These are phyloP conservation scores for Oemleria cerasiformis DNA, from an alignment of 306 rosid species.

Conservation along the genomic window DNA sequence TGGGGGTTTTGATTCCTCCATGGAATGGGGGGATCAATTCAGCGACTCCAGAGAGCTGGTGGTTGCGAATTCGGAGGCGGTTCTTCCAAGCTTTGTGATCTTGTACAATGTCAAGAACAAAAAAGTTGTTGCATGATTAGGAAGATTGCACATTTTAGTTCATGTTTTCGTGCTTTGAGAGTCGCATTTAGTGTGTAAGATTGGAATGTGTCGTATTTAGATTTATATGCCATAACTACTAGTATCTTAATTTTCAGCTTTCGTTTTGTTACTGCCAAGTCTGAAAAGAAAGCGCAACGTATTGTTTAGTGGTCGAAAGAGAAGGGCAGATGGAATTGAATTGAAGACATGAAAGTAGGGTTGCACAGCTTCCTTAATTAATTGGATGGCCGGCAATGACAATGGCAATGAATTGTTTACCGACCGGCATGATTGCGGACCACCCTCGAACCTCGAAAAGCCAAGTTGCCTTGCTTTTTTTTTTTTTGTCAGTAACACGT, in stretches of 20 bases:
- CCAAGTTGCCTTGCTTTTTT: too few relatives aligned
- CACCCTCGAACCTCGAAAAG: too few relatives aligned
- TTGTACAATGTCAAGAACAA: conserved; percentile 11
- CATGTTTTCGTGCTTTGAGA: not conserved
- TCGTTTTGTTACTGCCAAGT: not conserved
- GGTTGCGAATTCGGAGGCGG: conserved; percentile 27
- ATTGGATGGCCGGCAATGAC: too few relatives aligned
- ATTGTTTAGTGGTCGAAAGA: too few relatives aligned
- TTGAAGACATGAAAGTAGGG: not conserved
- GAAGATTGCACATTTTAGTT: not conserved
- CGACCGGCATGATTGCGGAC: too few relatives aligned
- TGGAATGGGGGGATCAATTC: conserved; percentile 7
- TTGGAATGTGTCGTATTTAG: too few relatives aligned
- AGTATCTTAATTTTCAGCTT: too few relatives aligned
- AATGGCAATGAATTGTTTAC: too few relatives aligned
- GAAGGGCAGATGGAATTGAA: not conserved
- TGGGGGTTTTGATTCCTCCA: conserved; percentile 32
- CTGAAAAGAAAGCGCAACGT: too few relatives aligned
- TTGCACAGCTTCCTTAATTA: not conserved
- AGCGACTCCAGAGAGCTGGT: conserved; percentile 11
- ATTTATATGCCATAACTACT: too few relatives aligned
- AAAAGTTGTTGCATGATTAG: not conserved
- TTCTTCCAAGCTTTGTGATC: conserved; percentile 39
- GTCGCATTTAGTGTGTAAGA: too few relatives aligned
- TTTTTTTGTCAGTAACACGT: too few relatives aligned